Evolutionary conservation across 495 filamentous ascomycete species (phyloP).

Genomic region (Aspergillus homomorphus): DNA sequence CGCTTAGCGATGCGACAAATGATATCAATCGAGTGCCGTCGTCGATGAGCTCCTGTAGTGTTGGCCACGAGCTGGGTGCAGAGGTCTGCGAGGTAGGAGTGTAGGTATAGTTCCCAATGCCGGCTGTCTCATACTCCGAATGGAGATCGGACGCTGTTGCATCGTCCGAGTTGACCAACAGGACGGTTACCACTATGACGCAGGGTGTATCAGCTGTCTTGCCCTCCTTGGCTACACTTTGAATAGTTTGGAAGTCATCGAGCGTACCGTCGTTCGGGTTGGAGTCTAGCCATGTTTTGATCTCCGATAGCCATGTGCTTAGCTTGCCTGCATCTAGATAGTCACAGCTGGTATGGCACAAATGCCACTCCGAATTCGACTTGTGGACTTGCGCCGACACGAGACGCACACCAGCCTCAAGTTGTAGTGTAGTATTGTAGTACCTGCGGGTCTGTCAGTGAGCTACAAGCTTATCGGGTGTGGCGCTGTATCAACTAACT

Average conservation of each 20-base stretch:
- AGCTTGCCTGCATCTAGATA: slow-evolving; percentile 66
- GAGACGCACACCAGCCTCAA: slow-evolving; percentile 67
- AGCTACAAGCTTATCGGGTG: not conserved
- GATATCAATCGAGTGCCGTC: slow-evolving; percentile 61
- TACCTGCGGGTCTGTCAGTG: slow-evolving; percentile 35
- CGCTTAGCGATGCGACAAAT: slow-evolving; percentile 56
- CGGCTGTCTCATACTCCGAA: slow-evolving; percentile 52
- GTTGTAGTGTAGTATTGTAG: slow-evolving; percentile 67
- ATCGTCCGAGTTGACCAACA: slow-evolving; percentile 70
- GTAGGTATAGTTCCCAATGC: slow-evolving; percentile 62
- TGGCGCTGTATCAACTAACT: slow-evolving; percentile 38
- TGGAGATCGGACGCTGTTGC: slow-evolving; percentile 53
- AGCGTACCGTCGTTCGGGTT: slow-evolving; percentile 61
- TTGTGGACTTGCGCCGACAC: slow-evolving; percentile 71
- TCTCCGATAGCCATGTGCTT: slow-evolving; percentile 56
- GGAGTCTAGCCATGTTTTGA: slow-evolving; percentile 65
- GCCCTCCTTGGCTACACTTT: not conserved
- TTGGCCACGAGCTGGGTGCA: slow-evolving; percentile 60
- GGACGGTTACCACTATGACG: slow-evolving; percentile 60
- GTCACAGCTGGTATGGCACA: slow-evolving; percentile 65
- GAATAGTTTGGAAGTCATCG: not conserved
- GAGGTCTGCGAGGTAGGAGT: slow-evolving; percentile 44
- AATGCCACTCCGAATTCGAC: slow-evolving; percentile 49
- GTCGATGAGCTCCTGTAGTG: slow-evolving; percentile 62
- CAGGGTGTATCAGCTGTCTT: not conserved